Percentiles rank a stretch among this genome's conserved stretches.
These are phyloP conservation scores for Cercophora scortea DNA, from an alignment of 495 filamentous ascomycete species.

Conservation along the genomic window DNA sequence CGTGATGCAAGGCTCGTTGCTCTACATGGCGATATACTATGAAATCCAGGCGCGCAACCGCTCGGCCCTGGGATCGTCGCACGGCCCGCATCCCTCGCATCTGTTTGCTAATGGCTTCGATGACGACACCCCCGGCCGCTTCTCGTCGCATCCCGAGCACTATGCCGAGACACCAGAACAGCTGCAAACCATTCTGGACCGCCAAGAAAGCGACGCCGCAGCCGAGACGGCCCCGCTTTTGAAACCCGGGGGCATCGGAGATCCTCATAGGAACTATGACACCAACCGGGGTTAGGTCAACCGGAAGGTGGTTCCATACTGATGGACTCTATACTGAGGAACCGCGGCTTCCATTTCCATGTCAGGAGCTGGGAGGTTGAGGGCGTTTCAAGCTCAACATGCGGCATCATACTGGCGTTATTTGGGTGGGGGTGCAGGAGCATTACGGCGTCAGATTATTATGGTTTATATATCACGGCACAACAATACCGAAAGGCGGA, in stretches of 20 bases:
- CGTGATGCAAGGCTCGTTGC: constrained; percentile 71
- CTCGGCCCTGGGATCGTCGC: constrained; percentile 4
- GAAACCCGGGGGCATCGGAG: constrained; percentile 27
- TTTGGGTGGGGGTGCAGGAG: no score
- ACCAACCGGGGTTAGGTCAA: constrained; percentile 14
- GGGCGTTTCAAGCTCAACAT: no score
- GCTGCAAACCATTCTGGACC: constrained; percentile 29
- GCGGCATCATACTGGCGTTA: no score
- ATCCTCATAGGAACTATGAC: constrained; percentile 19
- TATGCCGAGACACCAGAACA: constrained; percentile 34
- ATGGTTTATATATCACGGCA: no score
- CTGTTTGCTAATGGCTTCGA: constrained; percentile 23
- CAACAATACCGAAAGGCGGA: no score
- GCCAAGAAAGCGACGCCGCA: constrained; percentile 32
- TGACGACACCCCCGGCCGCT: constrained; percentile 26
- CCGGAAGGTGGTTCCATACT: constrained; percentile 10
- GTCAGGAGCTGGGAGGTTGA: no score
- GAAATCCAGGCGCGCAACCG: constrained; percentile 35
- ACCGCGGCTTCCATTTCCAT: no score
- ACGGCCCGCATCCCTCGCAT: constrained; percentile 10
- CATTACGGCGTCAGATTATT: no score
- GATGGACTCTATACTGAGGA: not conserved
- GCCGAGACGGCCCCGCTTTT: constrained; percentile 37
- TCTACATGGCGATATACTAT: constrained; percentile 74
- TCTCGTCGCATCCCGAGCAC: constrained; percentile 30